phyloP scores from a whole-genome alignment of 768 basidiomycete genomes.

The Hygrocybe coccinea region DNA sequence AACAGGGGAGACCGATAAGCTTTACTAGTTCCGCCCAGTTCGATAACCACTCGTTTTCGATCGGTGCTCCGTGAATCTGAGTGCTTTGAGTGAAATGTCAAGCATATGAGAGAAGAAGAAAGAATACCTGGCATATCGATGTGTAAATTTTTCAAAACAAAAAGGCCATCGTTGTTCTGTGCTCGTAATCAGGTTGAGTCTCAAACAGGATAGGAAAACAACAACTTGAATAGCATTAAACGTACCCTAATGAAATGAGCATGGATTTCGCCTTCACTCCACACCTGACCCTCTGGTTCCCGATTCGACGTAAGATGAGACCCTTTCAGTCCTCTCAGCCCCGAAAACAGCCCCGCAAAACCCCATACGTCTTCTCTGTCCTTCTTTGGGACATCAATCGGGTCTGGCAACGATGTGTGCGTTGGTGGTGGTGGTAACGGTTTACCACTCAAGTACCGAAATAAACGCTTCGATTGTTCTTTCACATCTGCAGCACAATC shows the following conservation, averaged over 20 bases:
- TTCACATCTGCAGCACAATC: slow-evolving; percentile 36
- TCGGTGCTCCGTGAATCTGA: slow-evolving; percentile 59
- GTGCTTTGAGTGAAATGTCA: not conserved
- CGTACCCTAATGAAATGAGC: slow-evolving; percentile 70
- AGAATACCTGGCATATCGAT: slow-evolving; percentile 75
- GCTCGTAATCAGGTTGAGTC: slow-evolving; percentile 7
- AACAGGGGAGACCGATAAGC: no score
- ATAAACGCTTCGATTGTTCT: slow-evolving; percentile 52
- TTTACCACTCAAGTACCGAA: slow-evolving; percentile 71
- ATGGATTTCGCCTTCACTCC: slow-evolving; percentile 77
- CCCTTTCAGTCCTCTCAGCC: slow-evolving; percentile 43
- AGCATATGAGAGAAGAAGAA: slow-evolving; percentile 23
- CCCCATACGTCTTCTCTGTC: slow-evolving; percentile 45
- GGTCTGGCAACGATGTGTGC: slow-evolving; percentile 27
- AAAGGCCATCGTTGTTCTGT: slow-evolving; percentile 73
- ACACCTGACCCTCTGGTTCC: slow-evolving; percentile 40
- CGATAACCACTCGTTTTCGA: slow-evolving; percentile 65
- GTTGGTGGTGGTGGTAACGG: slow-evolving; percentile 37
- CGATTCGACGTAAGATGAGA: slow-evolving; percentile 22
- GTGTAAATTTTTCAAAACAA: slow-evolving; percentile 70
- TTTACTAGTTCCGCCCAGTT: slow-evolving; percentile 58
- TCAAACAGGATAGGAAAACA: not conserved
- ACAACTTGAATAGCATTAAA: slow-evolving; percentile 9
- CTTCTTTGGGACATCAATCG: slow-evolving; percentile 22
- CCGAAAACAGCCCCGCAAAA: slow-evolving; percentile 65